Conservation (phyloP, 164 flowering plant species). For the Cinnamomum chago region DNA sequence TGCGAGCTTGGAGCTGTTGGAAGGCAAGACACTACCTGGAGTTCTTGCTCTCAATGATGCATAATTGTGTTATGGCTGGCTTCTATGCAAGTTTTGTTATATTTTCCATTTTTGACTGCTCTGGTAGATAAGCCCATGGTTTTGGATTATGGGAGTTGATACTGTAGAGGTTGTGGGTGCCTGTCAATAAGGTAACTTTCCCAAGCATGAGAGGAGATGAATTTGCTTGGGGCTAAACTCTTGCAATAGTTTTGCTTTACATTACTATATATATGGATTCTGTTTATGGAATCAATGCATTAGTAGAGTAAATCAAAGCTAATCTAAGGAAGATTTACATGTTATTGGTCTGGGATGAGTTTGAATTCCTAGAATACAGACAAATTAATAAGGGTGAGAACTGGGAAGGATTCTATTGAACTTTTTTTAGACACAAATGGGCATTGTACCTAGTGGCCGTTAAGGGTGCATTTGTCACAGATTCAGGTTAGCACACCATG, state of each 20-base stretch:
- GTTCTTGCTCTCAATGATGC: constrained; percentile 54
- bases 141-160: background rate
- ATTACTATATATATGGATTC: background rate
- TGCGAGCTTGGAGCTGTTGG: constrained; percentile 54
- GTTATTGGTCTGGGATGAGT: no score
- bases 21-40: constrained; percentile 55
- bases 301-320: no score
- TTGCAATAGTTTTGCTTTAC: background rate
- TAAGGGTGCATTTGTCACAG: no score
- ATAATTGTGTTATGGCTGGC: background rate
- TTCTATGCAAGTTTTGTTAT: background rate
- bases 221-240: background rate
- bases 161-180: background rate
- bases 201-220: background rate
- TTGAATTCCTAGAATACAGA: no score
- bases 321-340: no score
- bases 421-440: no score
- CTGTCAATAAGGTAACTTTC: background rate
- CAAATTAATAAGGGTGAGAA: no score
- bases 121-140: background rate
- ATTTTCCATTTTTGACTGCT: background rate
- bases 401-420: no score
- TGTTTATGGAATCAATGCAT: background rate
- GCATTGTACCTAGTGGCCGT: no score
- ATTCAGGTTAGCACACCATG: no score